Evolutionary conservation across 371 early-diverging fungal species (phyloP).

Genomic region (Mortierella sp.): DNA sequence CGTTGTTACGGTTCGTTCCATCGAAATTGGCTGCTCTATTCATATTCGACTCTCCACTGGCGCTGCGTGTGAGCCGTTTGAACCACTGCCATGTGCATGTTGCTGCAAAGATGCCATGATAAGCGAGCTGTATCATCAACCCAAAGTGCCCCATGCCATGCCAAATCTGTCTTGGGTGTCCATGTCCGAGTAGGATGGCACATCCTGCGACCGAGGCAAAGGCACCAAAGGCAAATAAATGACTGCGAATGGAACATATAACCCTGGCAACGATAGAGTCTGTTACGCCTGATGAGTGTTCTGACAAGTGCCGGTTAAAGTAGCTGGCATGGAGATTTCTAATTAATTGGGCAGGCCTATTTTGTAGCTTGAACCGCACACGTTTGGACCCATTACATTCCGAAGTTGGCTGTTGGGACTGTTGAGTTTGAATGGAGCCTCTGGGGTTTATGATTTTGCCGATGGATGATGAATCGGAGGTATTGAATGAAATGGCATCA

Average conservation of each 20-base stretch:
- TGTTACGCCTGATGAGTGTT: neutral
- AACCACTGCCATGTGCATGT: conserved; percentile 51
- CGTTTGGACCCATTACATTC: neutral
- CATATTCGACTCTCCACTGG: neutral
- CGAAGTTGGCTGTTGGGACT: neutral
- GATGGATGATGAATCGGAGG: neutral
- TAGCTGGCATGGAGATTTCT: conserved; percentile 54
- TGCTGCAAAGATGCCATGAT: conserved; percentile 45
- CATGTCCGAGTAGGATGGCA: conserved; percentile 27
- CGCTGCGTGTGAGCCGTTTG: conserved; percentile 12
- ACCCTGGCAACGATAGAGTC: conserved; percentile 20
- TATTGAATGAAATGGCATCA: neutral
- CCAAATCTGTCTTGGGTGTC: conserved; percentile 6
- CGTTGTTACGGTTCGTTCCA: neutral
- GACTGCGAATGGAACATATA: conserved; percentile 26
- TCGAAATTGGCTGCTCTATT: neutral
- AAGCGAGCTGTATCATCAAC: conserved; percentile 22
- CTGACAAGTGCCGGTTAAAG: conserved; percentile 20
- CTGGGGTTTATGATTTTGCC: neutral
- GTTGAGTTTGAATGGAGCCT: neutral
- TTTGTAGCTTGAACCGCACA: conserved; percentile 30
- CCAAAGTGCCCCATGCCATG: conserved; percentile 17
- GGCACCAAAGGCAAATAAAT: conserved; percentile 42
- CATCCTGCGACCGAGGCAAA: conserved; percentile 39
- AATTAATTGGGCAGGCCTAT: conserved; percentile 47